These are phyloP conservation scores for Rhinocladiella similis DNA, from an alignment of 2,329 filamentous ascomycete species.

Conservation along the genomic window DNA sequence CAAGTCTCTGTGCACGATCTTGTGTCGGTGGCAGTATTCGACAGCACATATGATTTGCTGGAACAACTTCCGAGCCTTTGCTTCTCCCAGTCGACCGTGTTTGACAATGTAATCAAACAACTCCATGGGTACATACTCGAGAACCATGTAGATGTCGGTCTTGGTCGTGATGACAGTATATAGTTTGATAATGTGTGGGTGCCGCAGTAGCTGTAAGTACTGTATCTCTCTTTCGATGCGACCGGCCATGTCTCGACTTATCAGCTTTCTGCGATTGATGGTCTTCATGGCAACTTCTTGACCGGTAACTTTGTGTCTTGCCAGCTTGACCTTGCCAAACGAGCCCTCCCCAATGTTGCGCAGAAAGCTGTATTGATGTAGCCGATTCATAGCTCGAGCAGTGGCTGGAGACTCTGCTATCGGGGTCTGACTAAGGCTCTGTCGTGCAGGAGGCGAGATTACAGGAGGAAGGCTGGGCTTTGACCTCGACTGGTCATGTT, in stretches of 20 bases:
- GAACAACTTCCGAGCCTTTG: slow-evolving; percentile 94
- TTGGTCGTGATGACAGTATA: slow-evolving; percentile 96
- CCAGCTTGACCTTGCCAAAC: slow-evolving; percentile 98
- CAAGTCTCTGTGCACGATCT: slow-evolving; percentile 95
- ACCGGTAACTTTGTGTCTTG: slow-evolving; percentile 84
- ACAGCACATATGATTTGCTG: slow-evolving; percentile 99
- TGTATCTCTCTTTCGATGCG: slow-evolving; percentile 97
- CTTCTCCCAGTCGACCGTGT: slow-evolving; percentile 86
- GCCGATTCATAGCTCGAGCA: slow-evolving; percentile 70
- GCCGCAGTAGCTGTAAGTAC: slow-evolving; percentile 90
- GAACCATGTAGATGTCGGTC: slow-evolving; percentile 96
- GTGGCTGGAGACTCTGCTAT: slow-evolving; percentile 46
- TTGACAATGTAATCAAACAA: slow-evolving; percentile 98
- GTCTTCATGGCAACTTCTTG: slow-evolving; percentile 98
- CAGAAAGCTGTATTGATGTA: slow-evolving; percentile 88
- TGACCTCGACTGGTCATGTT: slow-evolving; percentile 25
- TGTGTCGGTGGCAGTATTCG: slow-evolving; percentile 97
- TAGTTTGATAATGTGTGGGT: slow-evolving; percentile 99
- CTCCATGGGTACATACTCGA: slow-evolving; percentile 95
- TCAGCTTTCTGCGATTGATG: slow-evolving; percentile 91
- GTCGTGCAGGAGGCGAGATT: slow-evolving; percentile 26
- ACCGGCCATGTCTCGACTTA: slow-evolving; percentile 96
- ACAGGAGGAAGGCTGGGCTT: slow-evolving; percentile 30
- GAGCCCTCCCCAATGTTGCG: slow-evolving; percentile 93
- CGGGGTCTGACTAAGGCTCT: slow-evolving; percentile 20